Percentiles rank a stretch among this genome's conserved stretches.
phyloP scores from a whole-genome alignment of 2,329 filamentous ascomycete genomes.

The Aspergillus thermomutatus region DNA sequence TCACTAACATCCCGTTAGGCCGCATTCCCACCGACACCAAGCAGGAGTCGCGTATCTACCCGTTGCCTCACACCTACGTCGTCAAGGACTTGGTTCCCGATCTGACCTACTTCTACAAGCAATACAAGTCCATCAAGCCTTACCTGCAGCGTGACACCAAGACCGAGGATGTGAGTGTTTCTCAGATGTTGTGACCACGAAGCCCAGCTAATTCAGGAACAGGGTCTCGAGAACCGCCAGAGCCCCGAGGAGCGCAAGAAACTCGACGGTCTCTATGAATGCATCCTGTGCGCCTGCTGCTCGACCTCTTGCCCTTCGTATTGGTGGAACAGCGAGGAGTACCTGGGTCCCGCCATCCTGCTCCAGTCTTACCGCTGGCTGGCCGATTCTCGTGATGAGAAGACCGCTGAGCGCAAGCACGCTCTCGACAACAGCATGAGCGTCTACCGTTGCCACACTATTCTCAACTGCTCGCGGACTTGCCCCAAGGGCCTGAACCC shows the following conservation, averaged over 20 bases:
- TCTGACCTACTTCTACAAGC: constrained; percentile 98
- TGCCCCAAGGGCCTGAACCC: constrained; percentile 99
- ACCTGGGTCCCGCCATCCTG: constrained; percentile 93
- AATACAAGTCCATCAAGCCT: constrained; percentile 99
- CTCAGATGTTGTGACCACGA: constrained; percentile 15
- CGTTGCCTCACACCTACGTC: constrained; percentile 95
- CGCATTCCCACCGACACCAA: constrained; percentile 82
- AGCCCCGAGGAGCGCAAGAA: constrained; percentile 89
- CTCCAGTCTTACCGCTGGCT: constrained; percentile 98
- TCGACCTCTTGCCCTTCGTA: constrained; percentile 99
- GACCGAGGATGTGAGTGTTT: constrained; percentile 68
- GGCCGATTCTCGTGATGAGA: constrained; percentile 90
- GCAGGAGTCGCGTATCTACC: constrained; percentile 91
- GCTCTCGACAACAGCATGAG: constrained; percentile 98
- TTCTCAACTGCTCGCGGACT: constrained; percentile 95
- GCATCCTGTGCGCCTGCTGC: constrained; percentile 99
- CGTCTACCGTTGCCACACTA: constrained; percentile 98
- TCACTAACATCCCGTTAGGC: constrained; percentile 52
- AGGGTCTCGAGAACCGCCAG: constrained; percentile 93
- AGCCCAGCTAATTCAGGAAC: not conserved
- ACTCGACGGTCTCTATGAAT: constrained; percentile 97
- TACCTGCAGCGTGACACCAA: constrained; percentile 91
- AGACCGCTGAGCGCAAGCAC: constrained; percentile 79
- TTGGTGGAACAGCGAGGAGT: constrained; percentile 99
- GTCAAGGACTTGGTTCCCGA: constrained; percentile 99